phyloP scores from a whole-genome alignment of 768 basidiomycete genomes.

The Dentipellis fragilis region DNA sequence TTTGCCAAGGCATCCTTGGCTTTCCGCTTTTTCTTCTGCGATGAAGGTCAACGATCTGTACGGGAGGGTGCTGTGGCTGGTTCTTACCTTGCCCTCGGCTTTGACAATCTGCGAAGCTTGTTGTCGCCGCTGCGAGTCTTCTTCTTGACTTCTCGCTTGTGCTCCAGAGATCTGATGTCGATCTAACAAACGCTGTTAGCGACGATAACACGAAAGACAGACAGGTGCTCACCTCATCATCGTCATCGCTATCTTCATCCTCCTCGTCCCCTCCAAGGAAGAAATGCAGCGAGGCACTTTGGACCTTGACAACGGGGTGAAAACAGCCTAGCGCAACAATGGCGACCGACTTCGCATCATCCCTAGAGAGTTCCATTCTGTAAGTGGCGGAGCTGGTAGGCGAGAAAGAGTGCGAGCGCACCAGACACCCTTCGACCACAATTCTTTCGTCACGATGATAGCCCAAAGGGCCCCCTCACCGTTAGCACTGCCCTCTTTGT shows the following conservation, averaged over 20 bases:
- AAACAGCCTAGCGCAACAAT: slow-evolving; percentile 88
- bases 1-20: slow-evolving; percentile 18
- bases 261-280: slow-evolving; percentile 88
- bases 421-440: slow-evolving; percentile 94
- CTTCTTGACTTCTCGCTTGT: slow-evolving; percentile 88
- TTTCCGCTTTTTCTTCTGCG: slow-evolving; percentile 25
- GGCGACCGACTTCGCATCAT: slow-evolving; percentile 85
- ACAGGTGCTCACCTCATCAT: slow-evolving; percentile 32
- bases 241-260: slow-evolving; percentile 61
- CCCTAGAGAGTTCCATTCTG: slow-evolving; percentile 34
- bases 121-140: slow-evolving; percentile 79
- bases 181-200: slow-evolving; percentile 26
- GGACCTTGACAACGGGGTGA: slow-evolving; percentile 90
- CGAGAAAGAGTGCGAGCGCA: slow-evolving; percentile 19
- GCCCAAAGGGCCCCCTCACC: slow-evolving; percentile 97
- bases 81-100: slow-evolving; percentile 57
- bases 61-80: not conserved
- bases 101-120: slow-evolving; percentile 66
- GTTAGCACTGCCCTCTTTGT: slow-evolving; percentile 30
- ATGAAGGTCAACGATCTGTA: slow-evolving; percentile 1
- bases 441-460: slow-evolving; percentile 82
- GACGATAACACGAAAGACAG: slow-evolving; percentile 7
- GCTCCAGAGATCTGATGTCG: slow-evolving; percentile 67
- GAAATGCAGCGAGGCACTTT: slow-evolving; percentile 90
- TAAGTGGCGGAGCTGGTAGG: not conserved